phyloP scores from a whole-genome alignment of 139 green algal species.

The Chlorella sp. region DNA sequence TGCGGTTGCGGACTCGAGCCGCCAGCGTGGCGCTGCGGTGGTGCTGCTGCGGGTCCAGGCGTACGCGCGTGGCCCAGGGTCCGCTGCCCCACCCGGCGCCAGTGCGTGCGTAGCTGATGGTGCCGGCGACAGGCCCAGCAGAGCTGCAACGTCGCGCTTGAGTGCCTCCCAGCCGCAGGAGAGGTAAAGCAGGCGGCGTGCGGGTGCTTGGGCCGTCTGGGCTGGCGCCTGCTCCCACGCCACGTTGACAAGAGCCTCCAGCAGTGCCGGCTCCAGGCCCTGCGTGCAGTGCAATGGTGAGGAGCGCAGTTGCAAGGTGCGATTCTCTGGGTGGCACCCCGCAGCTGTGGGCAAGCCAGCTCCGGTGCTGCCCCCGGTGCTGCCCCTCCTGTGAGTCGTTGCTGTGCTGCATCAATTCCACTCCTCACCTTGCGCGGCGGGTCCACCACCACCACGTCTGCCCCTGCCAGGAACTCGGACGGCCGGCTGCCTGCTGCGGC shows the following conservation, averaged over 20 bases:
- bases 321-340: no score
- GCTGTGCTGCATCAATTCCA: no score
- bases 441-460: constrained; percentile 67
- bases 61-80: no score
- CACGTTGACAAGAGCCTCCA: constrained; percentile 29
- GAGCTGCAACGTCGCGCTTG: constrained; percentile 32
- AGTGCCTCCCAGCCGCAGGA: constrained; percentile 67
- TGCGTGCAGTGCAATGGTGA: no score
- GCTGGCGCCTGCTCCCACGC: background rate
- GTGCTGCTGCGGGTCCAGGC: no score
- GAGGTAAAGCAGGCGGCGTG: constrained; percentile 52
- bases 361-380: no score
- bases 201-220: background rate
- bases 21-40: no score
- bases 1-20: constrained; percentile 23
- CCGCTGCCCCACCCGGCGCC: no score
- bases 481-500: constrained; percentile 38
- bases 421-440: constrained; percentile 52
- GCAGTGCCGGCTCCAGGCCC: constrained; percentile 51
- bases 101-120: background rate
- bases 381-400: no score
- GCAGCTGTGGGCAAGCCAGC: no score
- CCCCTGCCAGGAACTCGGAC: constrained; percentile 29
- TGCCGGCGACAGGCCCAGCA: constrained; percentile 27
- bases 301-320: no score